phyloP scores from a whole-genome alignment of 2,329 filamentous ascomycete species.

The Nemania sp. region DNA sequence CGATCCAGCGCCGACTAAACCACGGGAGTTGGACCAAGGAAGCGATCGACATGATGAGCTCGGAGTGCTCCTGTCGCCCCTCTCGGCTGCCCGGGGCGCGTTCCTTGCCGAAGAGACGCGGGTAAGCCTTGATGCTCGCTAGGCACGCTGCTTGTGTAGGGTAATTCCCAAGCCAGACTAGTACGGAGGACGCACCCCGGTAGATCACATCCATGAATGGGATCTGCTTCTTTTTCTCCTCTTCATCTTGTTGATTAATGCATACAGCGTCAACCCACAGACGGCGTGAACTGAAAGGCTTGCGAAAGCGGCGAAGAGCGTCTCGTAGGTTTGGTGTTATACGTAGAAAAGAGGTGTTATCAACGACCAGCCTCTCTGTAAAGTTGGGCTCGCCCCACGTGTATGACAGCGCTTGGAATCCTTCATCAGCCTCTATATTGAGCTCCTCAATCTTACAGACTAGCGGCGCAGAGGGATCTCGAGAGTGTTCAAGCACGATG shows the following conservation, averaged over 20 bases:
- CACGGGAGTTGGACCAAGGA: constrained; percentile 22
- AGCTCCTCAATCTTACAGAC: constrained; percentile 13
- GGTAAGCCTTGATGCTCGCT: constrained; percentile 8
- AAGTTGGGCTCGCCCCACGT: constrained; percentile 25
- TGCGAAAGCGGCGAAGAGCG: constrained; percentile 24
- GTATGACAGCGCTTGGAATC: constrained; percentile 24
- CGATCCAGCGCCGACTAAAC: constrained; percentile 28
- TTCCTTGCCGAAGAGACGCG: constrained; percentile 14
- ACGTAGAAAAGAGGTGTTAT: constrained; percentile 7
- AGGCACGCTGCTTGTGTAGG: constrained; percentile 24
- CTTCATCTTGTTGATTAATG: constrained; percentile 29
- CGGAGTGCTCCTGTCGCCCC: constrained; percentile 22
- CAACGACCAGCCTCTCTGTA: constrained; percentile 15
- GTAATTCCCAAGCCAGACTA: constrained; percentile 32
- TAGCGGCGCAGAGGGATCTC: constrained; percentile 10
- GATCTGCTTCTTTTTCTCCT: constrained; percentile 29
- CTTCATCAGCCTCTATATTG: constrained; percentile 4
- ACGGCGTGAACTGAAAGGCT: constrained; percentile 1
- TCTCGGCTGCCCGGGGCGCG: constrained; percentile 9
- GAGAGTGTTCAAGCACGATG: constrained; percentile 14
- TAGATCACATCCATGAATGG: constrained; percentile 30
- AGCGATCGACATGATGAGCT: constrained; percentile 13
- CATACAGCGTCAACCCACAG: constrained; percentile 26
- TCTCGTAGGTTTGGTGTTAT: constrained; percentile 28
- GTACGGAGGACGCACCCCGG: constrained; percentile 22